Evolutionary conservation across 164 flowering plant species (phyloP), one percentile per base, ranked within the genome.

Genomic region (Houttuynia cordata): DNA sequence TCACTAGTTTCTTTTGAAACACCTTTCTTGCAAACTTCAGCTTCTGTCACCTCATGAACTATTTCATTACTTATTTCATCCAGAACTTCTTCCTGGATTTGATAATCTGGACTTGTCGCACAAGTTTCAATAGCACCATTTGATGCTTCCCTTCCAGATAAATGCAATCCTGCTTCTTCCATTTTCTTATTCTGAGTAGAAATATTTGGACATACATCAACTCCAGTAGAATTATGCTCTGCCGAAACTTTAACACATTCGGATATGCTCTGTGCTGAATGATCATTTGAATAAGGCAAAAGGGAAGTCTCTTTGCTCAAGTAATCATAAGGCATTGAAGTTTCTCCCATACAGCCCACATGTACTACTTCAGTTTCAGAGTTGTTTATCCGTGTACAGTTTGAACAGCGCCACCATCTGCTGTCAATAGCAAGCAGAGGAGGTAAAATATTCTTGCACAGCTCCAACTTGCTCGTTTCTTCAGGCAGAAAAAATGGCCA

Each of bases 341-440:
- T 45, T 45, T 54, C 57, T 1, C 2, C 34, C 14, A 24, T 1
- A 30, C 21, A 41, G 45, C 53, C 23, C 51, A 47, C 56, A 50
- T 62, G 15, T 62, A 24, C 21, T 57, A 51, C 40, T 62, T 56
- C 62, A 30, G 34, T 22, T 45, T 67, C 74, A 24, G 62, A 53
- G 57, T 39, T 41, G 60, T 19, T 68, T 52, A 61, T 53, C 23
- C 19, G 54, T 41, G 66, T 37, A 64, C 91, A 86, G 51, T 70
- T 72, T 62, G 64, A 64, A 64, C 96, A 86, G 42, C 66, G 67
- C 91, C 88, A 86, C 82, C 80, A 83, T 70, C 76, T 73, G 62
- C 79, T 81, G 39, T 75, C 75, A 41, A 82, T 60, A 62, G 76
- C 76, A 55, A 64, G 59, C 53, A 86, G 61, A 57, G 87, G 83